These are phyloP conservation scores for Aspergillus puulaauensis DNA, from an alignment of 2,329 filamentous ascomycete species.

Conservation along the genomic window DNA sequence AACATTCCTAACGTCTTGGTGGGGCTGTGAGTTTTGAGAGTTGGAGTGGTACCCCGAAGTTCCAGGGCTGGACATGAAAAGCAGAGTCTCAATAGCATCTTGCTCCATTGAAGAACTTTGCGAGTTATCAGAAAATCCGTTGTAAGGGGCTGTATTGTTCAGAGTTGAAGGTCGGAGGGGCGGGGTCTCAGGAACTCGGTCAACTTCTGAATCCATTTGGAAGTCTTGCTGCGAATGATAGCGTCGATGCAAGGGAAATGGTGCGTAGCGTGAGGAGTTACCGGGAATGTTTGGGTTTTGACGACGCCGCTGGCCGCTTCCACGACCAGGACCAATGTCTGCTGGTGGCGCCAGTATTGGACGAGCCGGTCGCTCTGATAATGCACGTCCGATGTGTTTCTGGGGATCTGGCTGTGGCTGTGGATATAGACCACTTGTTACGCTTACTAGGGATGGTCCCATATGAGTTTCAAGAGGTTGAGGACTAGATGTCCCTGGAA, in stretches of 20 bases:
- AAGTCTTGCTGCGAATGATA: slow-evolving; percentile 35
- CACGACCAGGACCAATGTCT: slow-evolving; percentile 39
- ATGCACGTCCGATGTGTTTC: slow-evolving; percentile 8
- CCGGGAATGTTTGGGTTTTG: slow-evolving; percentile 37
- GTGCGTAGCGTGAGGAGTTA: slow-evolving; percentile 17
- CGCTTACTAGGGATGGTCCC: slow-evolving; percentile 14
- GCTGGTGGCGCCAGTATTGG: slow-evolving; percentile 45
- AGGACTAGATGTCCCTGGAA: slow-evolving; percentile 15
- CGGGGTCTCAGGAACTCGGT: slow-evolving; percentile 32
- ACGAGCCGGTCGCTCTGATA: slow-evolving; percentile 19
- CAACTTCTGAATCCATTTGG: slow-evolving; percentile 16
- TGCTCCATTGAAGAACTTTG: slow-evolving; percentile 50
- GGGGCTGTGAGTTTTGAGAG: slow-evolving; percentile 33
- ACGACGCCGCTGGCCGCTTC: slow-evolving; percentile 33
- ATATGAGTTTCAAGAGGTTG: slow-evolving; percentile 6
- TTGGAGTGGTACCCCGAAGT: slow-evolving; percentile 46
- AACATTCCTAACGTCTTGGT: slow-evolving; percentile 18
- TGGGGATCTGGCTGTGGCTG: slow-evolving; percentile 17
- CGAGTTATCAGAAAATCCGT: slow-evolving; percentile 34
- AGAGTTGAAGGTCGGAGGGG: slow-evolving; percentile 27
- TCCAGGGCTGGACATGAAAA: slow-evolving; percentile 52
- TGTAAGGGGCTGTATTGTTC: slow-evolving; percentile 20
- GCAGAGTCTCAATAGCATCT: slow-evolving; percentile 51
- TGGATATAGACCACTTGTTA: slow-evolving; percentile 14
- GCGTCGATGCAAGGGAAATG: slow-evolving; percentile 29